Evolutionary conservation across 306 rosid species (phyloP).

Genomic region (Trifolium fragiferum): DNA sequence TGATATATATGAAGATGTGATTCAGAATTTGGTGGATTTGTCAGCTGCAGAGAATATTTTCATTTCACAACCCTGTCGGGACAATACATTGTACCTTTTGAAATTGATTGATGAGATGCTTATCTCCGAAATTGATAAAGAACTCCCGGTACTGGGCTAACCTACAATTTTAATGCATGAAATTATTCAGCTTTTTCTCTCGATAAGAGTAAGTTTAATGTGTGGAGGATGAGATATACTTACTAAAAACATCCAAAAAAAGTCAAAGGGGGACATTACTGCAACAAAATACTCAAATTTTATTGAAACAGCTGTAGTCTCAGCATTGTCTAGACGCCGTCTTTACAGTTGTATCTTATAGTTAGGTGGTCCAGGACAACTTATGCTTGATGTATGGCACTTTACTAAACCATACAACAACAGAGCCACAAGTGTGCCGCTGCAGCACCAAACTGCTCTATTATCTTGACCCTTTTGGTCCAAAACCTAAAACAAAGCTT

Average conservation of each 20-base stretch:
- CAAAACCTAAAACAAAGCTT: slow-evolving; percentile 1
- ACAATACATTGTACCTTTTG: slow-evolving; percentile 83
- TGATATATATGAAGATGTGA: slow-evolving; percentile 80
- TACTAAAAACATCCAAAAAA: neutral
- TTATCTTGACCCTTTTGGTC: neutral
- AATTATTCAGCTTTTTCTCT: slow-evolving; percentile 25
- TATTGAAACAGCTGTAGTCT: slow-evolving; percentile 3
- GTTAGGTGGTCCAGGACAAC: slow-evolving; percentile 26
- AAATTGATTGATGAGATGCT: slow-evolving; percentile 90
- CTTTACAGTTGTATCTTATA: slow-evolving; percentile 1
- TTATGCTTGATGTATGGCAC: slow-evolving; percentile 22
- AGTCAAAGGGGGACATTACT: neutral
- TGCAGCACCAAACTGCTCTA: neutral
- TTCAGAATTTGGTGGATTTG: slow-evolving; percentile 67
- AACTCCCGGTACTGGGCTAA: slow-evolving; percentile 75
- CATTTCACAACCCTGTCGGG: slow-evolving; percentile 89
- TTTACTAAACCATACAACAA: slow-evolving; percentile 9
- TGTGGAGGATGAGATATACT: slow-evolving; percentile 21
- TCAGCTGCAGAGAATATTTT: slow-evolving; percentile 82
- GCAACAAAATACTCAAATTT: slow-evolving; percentile 22
- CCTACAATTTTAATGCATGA: slow-evolving; percentile 29
- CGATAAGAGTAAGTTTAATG: neutral
- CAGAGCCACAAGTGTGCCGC: slow-evolving; percentile 6
- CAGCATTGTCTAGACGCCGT: neutral
- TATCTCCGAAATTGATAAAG: slow-evolving; percentile 74